Evolutionary conservation across 2,329 filamentous ascomycete genomes (phyloP).

Genomic region (Scortechinia acanthostroma): DNA sequence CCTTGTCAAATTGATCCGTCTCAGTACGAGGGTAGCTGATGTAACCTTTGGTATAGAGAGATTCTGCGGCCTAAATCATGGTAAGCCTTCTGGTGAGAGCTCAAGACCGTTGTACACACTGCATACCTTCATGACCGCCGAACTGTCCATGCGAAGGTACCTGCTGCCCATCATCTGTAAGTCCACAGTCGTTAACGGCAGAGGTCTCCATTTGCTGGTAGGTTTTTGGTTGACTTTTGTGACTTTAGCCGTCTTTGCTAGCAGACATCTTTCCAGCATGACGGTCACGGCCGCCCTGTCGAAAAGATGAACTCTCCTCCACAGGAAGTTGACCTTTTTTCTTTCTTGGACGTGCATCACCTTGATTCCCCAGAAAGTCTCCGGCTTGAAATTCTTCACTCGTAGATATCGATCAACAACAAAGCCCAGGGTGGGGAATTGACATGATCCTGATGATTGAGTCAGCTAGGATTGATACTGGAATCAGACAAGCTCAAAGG

Average conservation of each 20-base stretch:
- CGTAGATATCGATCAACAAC: constrained; percentile 93
- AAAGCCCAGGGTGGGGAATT: constrained; percentile 93
- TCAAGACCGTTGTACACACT: too few relatives aligned
- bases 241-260: constrained; percentile 70
- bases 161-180: constrained; percentile 90
- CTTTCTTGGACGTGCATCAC: constrained; percentile 71
- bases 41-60: constrained; percentile 85
- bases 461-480: too few relatives aligned
- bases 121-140: constrained; percentile 79
- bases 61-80: constrained; percentile 69
- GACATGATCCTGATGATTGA: constrained; percentile 65
- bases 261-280: constrained; percentile 78
- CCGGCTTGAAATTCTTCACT: constrained; percentile 87
- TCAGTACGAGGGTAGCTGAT: constrained; percentile 97
- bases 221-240: constrained; percentile 83
- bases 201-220: constrained; percentile 85
- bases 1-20: constrained; percentile 88
- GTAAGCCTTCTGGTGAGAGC: too few relatives aligned
- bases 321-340: constrained; percentile 76
- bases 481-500: background rate
- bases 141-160: constrained; percentile 83
- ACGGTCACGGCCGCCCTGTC: constrained; percentile 76
- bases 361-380: constrained; percentile 88
- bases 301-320: constrained; percentile 77
- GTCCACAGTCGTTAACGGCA: constrained; percentile 91